These are phyloP conservation scores for Colletotrichum sansevieriae DNA, from an alignment of 2,329 filamentous ascomycete genomes.

Conservation along the genomic window DNA sequence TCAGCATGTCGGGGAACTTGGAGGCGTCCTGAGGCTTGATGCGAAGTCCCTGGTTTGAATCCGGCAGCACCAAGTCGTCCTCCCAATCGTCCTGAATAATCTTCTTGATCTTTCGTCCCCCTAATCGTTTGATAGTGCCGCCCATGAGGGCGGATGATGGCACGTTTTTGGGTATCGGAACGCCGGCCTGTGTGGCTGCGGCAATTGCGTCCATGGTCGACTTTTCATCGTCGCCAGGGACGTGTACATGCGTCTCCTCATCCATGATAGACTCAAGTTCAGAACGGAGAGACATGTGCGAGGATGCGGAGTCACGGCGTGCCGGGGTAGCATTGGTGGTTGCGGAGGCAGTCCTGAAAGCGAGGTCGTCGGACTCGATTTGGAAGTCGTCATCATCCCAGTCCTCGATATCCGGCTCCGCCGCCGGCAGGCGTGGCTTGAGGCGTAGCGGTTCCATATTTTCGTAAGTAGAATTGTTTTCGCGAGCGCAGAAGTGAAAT, in stretches of 20 bases:
- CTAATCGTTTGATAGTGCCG: slow-evolving; percentile 92
- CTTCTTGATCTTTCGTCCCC: slow-evolving; percentile 78
- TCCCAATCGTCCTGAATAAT: slow-evolving; percentile 85
- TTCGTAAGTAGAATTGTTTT: slow-evolving; percentile 22
- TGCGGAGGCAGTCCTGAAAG: slow-evolving; percentile 66
- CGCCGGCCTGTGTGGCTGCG: slow-evolving; percentile 88
- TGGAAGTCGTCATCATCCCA: slow-evolving; percentile 85
- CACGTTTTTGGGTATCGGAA: slow-evolving; percentile 88
- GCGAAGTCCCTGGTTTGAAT: slow-evolving; percentile 68
- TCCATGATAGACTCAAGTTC: slow-evolving; percentile 82
- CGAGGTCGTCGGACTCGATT: slow-evolving; percentile 76
- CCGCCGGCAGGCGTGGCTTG: slow-evolving; percentile 65
- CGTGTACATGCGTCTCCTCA: slow-evolving; percentile 88
- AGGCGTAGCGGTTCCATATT: slow-evolving; percentile 69
- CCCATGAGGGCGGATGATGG: slow-evolving; percentile 90
- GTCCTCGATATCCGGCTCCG: slow-evolving; percentile 74
- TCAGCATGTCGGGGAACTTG: slow-evolving; percentile 76
- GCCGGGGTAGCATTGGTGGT: slow-evolving; percentile 60
- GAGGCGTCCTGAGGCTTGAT: slow-evolving; percentile 73
- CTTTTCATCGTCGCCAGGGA: slow-evolving; percentile 87
- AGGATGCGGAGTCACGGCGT: slow-evolving; percentile 83
- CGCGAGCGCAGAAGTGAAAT: slow-evolving; percentile 26
- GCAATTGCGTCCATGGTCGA: slow-evolving; percentile 89
- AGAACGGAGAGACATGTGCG: slow-evolving; percentile 83
- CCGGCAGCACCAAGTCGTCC: slow-evolving; percentile 80